Evolutionary conservation across 306 rosid genomes (phyloP).

Genomic region (Rosa chinensis): DNA sequence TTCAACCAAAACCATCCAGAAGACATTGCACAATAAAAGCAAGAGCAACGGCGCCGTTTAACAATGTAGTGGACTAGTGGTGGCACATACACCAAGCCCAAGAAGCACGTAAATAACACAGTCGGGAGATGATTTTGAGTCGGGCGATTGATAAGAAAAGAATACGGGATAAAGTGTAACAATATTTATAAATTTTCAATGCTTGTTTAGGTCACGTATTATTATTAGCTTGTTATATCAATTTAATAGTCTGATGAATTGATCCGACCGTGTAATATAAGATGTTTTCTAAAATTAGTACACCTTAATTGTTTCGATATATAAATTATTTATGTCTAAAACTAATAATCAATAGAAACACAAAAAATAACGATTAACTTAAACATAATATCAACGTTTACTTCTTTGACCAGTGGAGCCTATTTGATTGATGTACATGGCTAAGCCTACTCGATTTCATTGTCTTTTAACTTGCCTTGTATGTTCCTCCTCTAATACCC

Average conservation of each 20-base stretch:
- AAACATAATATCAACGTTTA: too few species aligned
- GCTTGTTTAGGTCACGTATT: too few species aligned
- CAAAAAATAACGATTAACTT: too few species aligned
- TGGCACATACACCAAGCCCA: not conserved
- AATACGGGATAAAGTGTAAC: too few species aligned
- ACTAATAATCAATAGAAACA: too few species aligned
- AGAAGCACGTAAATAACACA: not conserved
- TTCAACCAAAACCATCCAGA: slow-evolving; percentile 27
- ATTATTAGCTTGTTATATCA: not conserved
- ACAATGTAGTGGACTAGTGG: not conserved
- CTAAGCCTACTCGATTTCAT: not conserved
- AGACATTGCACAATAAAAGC: not conserved
- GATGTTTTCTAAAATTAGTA: too few species aligned
- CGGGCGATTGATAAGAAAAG: too few species aligned
- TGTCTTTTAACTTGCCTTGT: slow-evolving; percentile 45
- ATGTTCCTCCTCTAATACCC: slow-evolving; percentile 46
- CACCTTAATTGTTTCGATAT: too few species aligned
- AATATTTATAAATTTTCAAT: too few species aligned
- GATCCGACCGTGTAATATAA: not conserved
- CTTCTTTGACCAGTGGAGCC: not conserved
- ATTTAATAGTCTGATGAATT: too few species aligned
- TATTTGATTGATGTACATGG: not conserved
- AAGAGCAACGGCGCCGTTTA: not conserved
- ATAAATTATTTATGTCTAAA: too few species aligned
- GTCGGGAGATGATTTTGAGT: not conserved